These are phyloP conservation scores for Aspergillus hancockii DNA, from an alignment of 495 filamentous ascomycete genomes.

Conservation along the genomic window DNA sequence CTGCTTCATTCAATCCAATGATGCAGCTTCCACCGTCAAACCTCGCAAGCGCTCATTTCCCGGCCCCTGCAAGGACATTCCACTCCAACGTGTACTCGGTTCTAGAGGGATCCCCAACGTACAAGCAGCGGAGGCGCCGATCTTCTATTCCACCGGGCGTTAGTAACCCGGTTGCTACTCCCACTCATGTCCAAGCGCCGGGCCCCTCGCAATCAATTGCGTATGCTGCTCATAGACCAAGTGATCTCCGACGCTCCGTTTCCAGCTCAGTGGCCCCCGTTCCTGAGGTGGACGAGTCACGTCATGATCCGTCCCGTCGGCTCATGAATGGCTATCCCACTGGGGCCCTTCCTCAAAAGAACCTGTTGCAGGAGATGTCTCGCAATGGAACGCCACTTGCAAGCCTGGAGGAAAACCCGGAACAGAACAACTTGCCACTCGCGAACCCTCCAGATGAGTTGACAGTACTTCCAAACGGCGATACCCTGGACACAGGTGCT, in stretches of 20 bases:
- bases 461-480: conserved; percentile 61
- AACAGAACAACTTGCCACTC: conserved; percentile 62
- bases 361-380: conserved; percentile 77
- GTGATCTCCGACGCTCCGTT: conserved; percentile 87
- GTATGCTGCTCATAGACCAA: conserved; percentile 70
- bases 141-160: conserved; percentile 84
- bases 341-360: conserved; percentile 71
- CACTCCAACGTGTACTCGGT: conserved; percentile 88
- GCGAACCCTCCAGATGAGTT: conserved; percentile 69
- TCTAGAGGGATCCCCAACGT: conserved; percentile 96
- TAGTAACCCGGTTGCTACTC: conserved; percentile 61
- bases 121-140: conserved; percentile 92
- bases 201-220: conserved; percentile 37
- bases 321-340: conserved; percentile 62
- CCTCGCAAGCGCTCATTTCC: conserved; percentile 72
- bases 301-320: conserved; percentile 58
- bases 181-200: conserved; percentile 45
- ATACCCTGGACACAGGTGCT: conserved; percentile 56
- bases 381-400: conserved; percentile 85
- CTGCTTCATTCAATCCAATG: conserved; percentile 68
- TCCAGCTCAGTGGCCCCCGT: conserved; percentile 86
- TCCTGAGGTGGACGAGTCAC: conserved; percentile 71
- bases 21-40: conserved; percentile 91
- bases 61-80: conserved; percentile 65
- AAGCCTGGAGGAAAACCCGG: conserved; percentile 74